Percentiles rank a stretch among this genome's conserved stretches.
Evolutionary conservation across 345 rosid species (phyloP).

Genomic region (Corchorus capsularis): DNA sequence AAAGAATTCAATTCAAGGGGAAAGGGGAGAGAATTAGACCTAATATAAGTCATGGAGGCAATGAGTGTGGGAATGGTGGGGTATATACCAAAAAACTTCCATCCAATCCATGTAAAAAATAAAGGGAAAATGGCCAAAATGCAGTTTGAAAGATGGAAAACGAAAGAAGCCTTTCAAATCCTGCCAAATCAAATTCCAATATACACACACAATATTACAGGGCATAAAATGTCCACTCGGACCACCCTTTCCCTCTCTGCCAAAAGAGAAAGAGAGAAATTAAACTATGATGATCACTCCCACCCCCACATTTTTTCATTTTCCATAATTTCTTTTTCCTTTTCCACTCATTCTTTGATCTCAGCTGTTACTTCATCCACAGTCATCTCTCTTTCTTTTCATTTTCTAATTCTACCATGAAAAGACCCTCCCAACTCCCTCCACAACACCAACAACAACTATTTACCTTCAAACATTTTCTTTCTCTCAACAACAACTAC

Average conservation of each 20-base stretch:
- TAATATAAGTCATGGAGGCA: conserved; percentile 24
- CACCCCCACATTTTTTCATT: neutral
- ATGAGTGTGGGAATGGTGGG: conserved; percentile 43
- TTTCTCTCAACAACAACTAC: conserved; percentile 16
- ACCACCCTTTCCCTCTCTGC: conserved; percentile 24
- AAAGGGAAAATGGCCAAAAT: conserved; percentile 1
- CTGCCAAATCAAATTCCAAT: conserved; percentile 34
- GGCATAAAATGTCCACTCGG: conserved; percentile 27
- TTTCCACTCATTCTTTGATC: conserved; percentile 27
- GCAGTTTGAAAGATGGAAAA: conserved; percentile 22
- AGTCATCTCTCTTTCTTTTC: conserved; percentile 5
- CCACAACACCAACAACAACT: conserved; percentile 47
- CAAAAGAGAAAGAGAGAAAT: neutral
- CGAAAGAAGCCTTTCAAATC: conserved; percentile 29
- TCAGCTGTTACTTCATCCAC: conserved; percentile 28
- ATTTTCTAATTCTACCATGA: conserved; percentile 20
- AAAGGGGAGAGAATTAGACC: neutral
- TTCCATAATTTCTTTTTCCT: neutral
- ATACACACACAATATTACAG: neutral
- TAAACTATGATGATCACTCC: conserved; percentile 1
- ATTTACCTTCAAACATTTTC: neutral
- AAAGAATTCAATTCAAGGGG: neutral
- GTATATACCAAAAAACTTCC: conserved; percentile 28
- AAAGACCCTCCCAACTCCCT: conserved; percentile 56
- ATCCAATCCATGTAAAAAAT: conserved; percentile 30